phyloP scores from a whole-genome alignment of 305 asterid genomes.

The Ajuga reptans region DNA sequence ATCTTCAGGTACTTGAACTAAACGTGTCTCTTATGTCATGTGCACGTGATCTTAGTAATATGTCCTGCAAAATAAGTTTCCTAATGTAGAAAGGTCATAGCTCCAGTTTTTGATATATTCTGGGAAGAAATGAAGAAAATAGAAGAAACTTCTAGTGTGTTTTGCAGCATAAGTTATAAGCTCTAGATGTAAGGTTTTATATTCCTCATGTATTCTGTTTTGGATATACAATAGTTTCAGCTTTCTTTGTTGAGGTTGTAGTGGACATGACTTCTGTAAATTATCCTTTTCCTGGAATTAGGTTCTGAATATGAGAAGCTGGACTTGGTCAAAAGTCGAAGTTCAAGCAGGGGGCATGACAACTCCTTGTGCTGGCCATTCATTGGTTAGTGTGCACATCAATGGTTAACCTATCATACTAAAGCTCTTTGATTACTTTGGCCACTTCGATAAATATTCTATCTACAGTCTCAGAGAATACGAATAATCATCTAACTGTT shows the following conservation, averaged over 20 bases:
- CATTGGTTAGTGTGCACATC: constrained; percentile 63
- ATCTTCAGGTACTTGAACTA: constrained; percentile 73
- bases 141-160: background rate
- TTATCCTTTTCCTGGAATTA: constrained; percentile 28
- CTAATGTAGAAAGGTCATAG: background rate
- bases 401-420: constrained; percentile 23
- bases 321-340: constrained; percentile 88
- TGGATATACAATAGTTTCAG: constrained; percentile 1
- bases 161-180: background rate
- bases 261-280: constrained; percentile 16
- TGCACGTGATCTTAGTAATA: constrained; percentile 7
- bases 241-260: constrained; percentile 18
- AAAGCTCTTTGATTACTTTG: constrained; percentile 1
- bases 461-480: constrained; percentile 12
- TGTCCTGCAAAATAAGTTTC: constrained; percentile 18
- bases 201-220: background rate
- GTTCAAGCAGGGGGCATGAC: constrained; percentile 40
- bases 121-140: background rate
- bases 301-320: constrained; percentile 74
- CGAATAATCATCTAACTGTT: background rate
- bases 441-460: constrained; percentile 12
- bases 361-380: constrained; percentile 84
- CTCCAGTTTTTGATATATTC: constrained; percentile 13
- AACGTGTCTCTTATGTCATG: constrained; percentile 6
- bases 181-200: constrained; percentile 2